Evolutionary conservation across 2,329 filamentous ascomycete species (phyloP).

Genomic region (Colletotrichum liaoningense): DNA sequence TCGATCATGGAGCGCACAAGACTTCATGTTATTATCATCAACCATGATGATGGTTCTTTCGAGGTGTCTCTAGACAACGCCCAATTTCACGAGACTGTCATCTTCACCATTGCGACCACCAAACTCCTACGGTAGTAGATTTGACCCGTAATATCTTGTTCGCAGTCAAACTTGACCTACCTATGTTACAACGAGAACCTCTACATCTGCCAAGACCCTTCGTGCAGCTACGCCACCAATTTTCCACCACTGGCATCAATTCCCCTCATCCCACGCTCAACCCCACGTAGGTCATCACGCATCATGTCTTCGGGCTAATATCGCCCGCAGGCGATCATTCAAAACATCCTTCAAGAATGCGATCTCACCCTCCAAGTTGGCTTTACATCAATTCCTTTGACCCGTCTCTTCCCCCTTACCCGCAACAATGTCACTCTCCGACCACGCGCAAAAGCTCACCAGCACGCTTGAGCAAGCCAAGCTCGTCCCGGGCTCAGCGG

Average conservation of each 20-base stretch:
- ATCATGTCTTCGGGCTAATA: slow-evolving; percentile 25
- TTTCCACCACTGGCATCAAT: slow-evolving; percentile 33
- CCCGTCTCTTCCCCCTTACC: not conserved
- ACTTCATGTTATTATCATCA: too few relatives aligned
- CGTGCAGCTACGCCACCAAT: slow-evolving; percentile 13
- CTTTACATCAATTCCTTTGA: not conserved
- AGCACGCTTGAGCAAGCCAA: slow-evolving; percentile 49
- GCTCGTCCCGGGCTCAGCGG: slow-evolving; percentile 54
- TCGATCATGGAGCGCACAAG: too few relatives aligned
- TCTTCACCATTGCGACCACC: too few relatives aligned
- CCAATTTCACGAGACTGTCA: too few relatives aligned
- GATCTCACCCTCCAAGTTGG: not conserved
- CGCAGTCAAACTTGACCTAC: not conserved
- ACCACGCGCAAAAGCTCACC: slow-evolving; percentile 40
- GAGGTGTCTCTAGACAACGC: too few relatives aligned
- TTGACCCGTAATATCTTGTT: too few relatives aligned
- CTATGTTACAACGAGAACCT: not conserved
- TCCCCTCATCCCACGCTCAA: slow-evolving; percentile 6
- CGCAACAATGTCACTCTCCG: slow-evolving; percentile 24
- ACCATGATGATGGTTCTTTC: too few relatives aligned
- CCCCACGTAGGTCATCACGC: slow-evolving; percentile 32
- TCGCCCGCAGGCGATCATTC: slow-evolving; percentile 2
- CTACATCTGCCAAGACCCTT: slow-evolving; percentile 28
- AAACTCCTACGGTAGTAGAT: too few relatives aligned
- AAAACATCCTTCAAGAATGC: not conserved